These are phyloP conservation scores for Diplodia intermedia DNA, from an alignment of 2,329 filamentous ascomycete species.

Conservation along the genomic window DNA sequence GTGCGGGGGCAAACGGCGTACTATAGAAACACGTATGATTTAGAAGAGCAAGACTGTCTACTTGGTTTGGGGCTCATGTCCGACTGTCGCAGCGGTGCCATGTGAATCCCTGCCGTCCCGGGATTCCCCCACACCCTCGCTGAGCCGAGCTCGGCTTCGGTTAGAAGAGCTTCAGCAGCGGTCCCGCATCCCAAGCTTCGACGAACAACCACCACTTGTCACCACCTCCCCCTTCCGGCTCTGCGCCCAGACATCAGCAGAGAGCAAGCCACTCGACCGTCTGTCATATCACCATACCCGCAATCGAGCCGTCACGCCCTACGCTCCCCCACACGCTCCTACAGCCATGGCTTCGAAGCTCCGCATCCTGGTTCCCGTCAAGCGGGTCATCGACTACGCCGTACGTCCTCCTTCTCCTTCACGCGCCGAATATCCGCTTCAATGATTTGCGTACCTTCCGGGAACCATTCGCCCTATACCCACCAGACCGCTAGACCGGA, in stretches of 20 bases:
- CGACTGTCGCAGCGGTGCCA: constrained; percentile 18
- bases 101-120: constrained; percentile 16
- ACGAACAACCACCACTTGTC: not conserved
- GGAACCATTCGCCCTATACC: not conserved
- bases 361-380: constrained; percentile 63
- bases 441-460: not conserved
- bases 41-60: not conserved
- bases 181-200: constrained; percentile 28
- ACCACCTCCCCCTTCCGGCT: not conserved
- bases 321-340: not conserved
- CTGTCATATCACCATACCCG: not conserved
- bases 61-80: not conserved
- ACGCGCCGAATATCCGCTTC: constrained; percentile 19
- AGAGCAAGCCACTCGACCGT: not conserved
- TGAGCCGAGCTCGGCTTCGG: constrained; percentile 32
- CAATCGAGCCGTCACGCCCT: constrained; percentile 3
- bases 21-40: not conserved
- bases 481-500: not conserved
- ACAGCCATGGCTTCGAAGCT: constrained; percentile 49
- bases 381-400: constrained; percentile 66
- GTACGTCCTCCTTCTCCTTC: constrained; percentile 45
- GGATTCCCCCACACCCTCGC: constrained; percentile 21
- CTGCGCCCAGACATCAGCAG: not conserved
- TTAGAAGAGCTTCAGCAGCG: constrained; percentile 29
- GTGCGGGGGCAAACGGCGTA: not conserved